Evolutionary conservation across 179 eudicot species (phyloP), one percentile per base, ranked within the genome.

Genomic region (Silene coronaria): DNA sequence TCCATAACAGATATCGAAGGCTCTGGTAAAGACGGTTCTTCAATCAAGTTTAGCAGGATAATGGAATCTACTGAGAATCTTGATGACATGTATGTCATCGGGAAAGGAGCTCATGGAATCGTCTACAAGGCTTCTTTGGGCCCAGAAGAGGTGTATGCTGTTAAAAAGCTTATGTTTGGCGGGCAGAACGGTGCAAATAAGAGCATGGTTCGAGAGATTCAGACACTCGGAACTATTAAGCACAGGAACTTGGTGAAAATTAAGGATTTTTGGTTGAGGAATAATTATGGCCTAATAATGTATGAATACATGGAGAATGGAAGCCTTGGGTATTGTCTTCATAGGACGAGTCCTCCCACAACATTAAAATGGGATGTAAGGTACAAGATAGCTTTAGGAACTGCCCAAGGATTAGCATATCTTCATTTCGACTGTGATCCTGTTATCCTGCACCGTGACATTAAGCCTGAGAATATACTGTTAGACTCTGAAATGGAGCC

Each of bases 51-150:
- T 62, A 82, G 75, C 62, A 86, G 80, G 76, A 77, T 90, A 71
- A 82, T 91, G 82, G 89, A 82, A 74, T 91, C 88, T 42, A 90
- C 98, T 1, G 91, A 79, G 61, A 90, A 87, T 67, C 84, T 91
- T 17, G 76, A 85, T 58, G 87, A 87, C 27, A 82, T 64, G 76
- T 87, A 87, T 71, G 76, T 91, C 63, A 80, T 91, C 34, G 98
- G 98, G 79, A 91, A 84, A 80, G 98, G 98, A 73, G 96, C 93
- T 19, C 96, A 90, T 78, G 98, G 96, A 67, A 84, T 79, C 14
- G 97, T 93, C 9, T 93, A 91, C 59, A 91, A 82, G 85, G 98
- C 90, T 4, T 70, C 72, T 0, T 51, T 90, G 79, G 84, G 80
- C 34, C 83, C 87, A 13, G 87, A 79, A n/a, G 78, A 79, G 73